Evolutionary conservation across 805 yeast species (phyloP), one percentile per base, ranked within the genome.

Genomic region (Metschnikowia drakensbergensis): DNA sequence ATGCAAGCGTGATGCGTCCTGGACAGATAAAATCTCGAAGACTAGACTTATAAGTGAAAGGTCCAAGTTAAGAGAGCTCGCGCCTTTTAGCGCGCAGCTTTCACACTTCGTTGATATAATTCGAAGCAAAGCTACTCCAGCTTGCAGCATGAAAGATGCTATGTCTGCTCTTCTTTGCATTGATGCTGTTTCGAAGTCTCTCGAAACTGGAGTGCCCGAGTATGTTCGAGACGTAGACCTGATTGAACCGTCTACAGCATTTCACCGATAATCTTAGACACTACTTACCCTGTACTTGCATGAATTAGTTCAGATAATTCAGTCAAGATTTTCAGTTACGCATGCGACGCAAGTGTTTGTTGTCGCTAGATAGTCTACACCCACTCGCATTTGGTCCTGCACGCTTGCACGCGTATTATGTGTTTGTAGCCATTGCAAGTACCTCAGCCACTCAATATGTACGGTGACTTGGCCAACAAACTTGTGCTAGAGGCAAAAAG

Each of bases 401-500:
- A 39, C 34, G 13, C n/a, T 9, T 28, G 10, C 17, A 38, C 43
- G 43, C 36, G 43, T 31, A 25, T n/a, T 10, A 29, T 11, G 8
- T n/a, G 8, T 31, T 40, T 31, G n/a, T 29, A 17, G 36, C 31
- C 36, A 36, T n/a, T 32, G 29, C 23, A n/a, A 29, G n/a, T 23
- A 23, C 8, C 9, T 11, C n/a, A 22, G 11, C 25, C 10, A 40
- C 31, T 8, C 22, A 40, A 25, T 7, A 92, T 92, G 99, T 88
- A 88, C 59, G 97, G 97, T 28, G 97, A 91, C 58, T 59, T 80
- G 4, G 97, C 92, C 2, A 80, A 81, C 52, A 92, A 92, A 64
- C 78, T 92, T n/a, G 76, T 88, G 1, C 72, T 82, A 32, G 97
- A 94, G 50, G 94, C 97, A 11, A 86, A 90, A 53, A 73, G 98